phyloP scores from a whole-genome alignment of 2,329 filamentous ascomycete genomes.

The Fusarium tanahbumbuense region DNA sequence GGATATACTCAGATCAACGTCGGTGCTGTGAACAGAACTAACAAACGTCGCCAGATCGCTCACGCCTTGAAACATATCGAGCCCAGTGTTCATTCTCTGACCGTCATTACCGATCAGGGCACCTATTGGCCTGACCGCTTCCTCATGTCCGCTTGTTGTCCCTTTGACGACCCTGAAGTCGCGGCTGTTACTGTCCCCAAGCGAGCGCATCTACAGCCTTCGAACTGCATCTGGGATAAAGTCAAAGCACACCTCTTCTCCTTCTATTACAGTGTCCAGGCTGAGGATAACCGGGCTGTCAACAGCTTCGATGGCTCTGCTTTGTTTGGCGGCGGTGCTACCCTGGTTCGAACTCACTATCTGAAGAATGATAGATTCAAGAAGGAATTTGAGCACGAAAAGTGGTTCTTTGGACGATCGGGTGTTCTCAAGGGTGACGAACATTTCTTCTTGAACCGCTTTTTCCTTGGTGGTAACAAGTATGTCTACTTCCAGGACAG shows the following conservation, averaged over 20 bases:
- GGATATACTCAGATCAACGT: conserved; percentile 21
- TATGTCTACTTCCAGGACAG: conserved; percentile 22
- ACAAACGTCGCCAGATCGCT: conserved; percentile 32
- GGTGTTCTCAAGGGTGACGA: conserved; percentile 29
- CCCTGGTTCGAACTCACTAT: conserved; percentile 13
- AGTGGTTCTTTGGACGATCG: conserved; percentile 9
- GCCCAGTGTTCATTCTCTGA: neutral
- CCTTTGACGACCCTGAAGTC: conserved; percentile 14
- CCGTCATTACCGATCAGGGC: conserved; percentile 27
- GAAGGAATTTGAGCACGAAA: conserved; percentile 20
- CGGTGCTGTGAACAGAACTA: conserved; percentile 26
- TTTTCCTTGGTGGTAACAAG: conserved; percentile 16
- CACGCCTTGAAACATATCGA: conserved; percentile 17
- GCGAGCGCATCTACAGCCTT: neutral
- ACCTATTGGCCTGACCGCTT: conserved; percentile 26
- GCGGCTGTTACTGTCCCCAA: conserved; percentile 27
- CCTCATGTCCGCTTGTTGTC: conserved; percentile 6
- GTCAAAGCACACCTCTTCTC: conserved; percentile 19
- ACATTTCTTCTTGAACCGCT: conserved; percentile 24
- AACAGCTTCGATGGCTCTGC: conserved; percentile 24
- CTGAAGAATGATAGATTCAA: conserved; percentile 5
- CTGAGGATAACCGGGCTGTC: conserved; percentile 11
- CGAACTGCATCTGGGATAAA: neutral
- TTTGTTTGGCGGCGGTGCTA: conserved; percentile 8
- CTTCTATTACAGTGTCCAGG: neutral